Evolutionary conservation across 192 early-diverging fungal genomes (phyloP).

Genomic region (Coemansia brasiliensis): DNA sequence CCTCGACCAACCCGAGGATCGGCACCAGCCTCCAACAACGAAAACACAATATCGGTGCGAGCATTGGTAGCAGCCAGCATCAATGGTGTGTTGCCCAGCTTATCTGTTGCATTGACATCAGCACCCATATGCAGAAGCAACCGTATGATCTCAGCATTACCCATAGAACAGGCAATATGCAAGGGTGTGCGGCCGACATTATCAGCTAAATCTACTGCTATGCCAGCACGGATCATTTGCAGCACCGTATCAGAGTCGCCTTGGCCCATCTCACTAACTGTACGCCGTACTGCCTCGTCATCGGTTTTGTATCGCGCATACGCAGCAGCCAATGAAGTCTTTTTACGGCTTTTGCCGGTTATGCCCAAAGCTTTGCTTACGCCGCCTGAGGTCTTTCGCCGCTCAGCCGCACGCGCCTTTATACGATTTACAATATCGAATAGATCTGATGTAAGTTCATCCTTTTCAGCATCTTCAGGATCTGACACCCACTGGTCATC

Average conservation of each 20-base stretch:
- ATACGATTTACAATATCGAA: constrained; percentile 11
- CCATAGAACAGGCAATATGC: constrained; percentile 36
- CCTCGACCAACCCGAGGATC: constrained; percentile 41
- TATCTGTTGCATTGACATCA: constrained; percentile 26
- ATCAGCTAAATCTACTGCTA: constrained; percentile 20
- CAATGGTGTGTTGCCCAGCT: constrained; percentile 50
- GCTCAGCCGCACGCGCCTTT: not conserved
- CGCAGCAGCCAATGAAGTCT: constrained; percentile 17
- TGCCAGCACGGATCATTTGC: constrained; percentile 20
- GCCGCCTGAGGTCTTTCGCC: constrained; percentile 3
- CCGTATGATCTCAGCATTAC: constrained; percentile 26
- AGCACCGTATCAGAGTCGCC: constrained; percentile 28
- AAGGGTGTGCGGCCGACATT: constrained; percentile 38
- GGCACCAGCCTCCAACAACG: constrained; percentile 39
- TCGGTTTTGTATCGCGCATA: constrained; percentile 9
- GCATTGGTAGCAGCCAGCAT: constrained; percentile 40
- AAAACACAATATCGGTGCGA: constrained; percentile 23
- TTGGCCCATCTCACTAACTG: constrained; percentile 28
- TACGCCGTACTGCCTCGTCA: constrained; percentile 10
- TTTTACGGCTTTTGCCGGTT: not conserved
- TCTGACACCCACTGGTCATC: constrained; percentile 36
- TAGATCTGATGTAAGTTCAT: not conserved
- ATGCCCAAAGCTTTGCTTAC: not conserved
- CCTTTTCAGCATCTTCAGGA: constrained; percentile 9
- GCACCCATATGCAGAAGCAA: constrained; percentile 46